phyloP scores from a whole-genome alignment of 441 rosid genomes.

The Theobroma grandiflorum region DNA sequence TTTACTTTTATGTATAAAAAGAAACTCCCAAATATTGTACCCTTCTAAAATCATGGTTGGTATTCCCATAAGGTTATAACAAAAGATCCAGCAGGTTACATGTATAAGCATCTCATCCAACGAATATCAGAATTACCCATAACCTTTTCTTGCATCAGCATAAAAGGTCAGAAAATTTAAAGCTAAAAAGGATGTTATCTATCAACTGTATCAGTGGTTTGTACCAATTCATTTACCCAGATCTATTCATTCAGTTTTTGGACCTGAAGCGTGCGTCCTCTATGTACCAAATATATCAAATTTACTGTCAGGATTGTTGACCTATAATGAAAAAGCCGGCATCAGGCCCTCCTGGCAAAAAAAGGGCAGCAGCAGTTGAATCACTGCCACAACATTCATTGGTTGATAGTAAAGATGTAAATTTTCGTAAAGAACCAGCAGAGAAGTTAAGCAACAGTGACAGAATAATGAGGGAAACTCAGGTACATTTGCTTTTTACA shows the following conservation, averaged over 20 bases:
- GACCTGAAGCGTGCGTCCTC: not conserved
- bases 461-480: not conserved
- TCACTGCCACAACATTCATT: not conserved
- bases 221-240: not conserved
- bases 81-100: too few species aligned
- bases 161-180: too few species aligned
- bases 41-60: too few species aligned
- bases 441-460: not conserved
- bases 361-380: not conserved
- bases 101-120: too few species aligned
- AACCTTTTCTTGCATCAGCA: too few species aligned
- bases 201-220: not conserved
- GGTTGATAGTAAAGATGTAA: not conserved
- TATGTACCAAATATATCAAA: not conserved
- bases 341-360: not conserved
- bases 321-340: not conserved
- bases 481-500: not conserved
- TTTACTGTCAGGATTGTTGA: not conserved
- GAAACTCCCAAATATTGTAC: not conserved
- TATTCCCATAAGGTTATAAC: too few species aligned
- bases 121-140: too few species aligned
- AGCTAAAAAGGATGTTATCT: not conserved
- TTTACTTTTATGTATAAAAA: too few species aligned
- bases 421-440: not conserved
- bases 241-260: not conserved